phyloP scores from a whole-genome alignment of 2,329 filamentous ascomycete species.

The Fusarium sp. region DNA sequence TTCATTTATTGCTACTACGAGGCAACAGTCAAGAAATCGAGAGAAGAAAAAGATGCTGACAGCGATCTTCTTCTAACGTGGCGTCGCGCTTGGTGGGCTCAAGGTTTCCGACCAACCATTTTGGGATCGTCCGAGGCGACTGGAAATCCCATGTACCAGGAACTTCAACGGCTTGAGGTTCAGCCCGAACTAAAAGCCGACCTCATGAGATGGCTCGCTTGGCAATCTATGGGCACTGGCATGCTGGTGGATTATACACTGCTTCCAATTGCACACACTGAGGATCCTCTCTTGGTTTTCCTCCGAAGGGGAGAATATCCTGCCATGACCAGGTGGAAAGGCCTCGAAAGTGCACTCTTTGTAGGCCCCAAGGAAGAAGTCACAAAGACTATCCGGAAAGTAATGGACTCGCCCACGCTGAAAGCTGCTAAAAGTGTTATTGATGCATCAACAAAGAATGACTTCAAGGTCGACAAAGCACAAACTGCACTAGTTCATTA shows the following conservation, averaged over 20 bases:
- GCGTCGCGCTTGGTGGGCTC: constrained; percentile 94
- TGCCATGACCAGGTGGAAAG: constrained; percentile 76
- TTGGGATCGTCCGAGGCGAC: constrained; percentile 82
- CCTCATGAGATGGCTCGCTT: constrained; percentile 87
- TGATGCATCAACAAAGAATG: constrained; percentile 65
- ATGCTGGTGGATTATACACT: constrained; percentile 81
- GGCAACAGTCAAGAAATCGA: constrained; percentile 67
- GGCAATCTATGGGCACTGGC: constrained; percentile 89
- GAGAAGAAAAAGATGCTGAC: constrained; percentile 75
- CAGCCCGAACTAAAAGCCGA: constrained; percentile 72
- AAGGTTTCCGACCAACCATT: constrained; percentile 88
- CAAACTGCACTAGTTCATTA: constrained; percentile 82
- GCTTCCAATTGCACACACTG: constrained; percentile 81
- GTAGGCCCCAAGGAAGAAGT: constrained; percentile 74
- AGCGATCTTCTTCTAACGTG: constrained; percentile 83
- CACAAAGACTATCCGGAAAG: constrained; percentile 67
- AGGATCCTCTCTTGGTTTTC: constrained; percentile 76
- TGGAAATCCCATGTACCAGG: constrained; percentile 80
- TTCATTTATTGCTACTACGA: constrained; percentile 95
- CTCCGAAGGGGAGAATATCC: constrained; percentile 81
- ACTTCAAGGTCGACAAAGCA: constrained; percentile 71
- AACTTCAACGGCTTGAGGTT: constrained; percentile 71
- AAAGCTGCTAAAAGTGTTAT: constrained; percentile 70
- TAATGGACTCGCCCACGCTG: constrained; percentile 62
- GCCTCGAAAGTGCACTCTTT: constrained; percentile 76